Conservation (phyloP, 768 basidiomycete species). For the Mycena polygramma region DNA sequence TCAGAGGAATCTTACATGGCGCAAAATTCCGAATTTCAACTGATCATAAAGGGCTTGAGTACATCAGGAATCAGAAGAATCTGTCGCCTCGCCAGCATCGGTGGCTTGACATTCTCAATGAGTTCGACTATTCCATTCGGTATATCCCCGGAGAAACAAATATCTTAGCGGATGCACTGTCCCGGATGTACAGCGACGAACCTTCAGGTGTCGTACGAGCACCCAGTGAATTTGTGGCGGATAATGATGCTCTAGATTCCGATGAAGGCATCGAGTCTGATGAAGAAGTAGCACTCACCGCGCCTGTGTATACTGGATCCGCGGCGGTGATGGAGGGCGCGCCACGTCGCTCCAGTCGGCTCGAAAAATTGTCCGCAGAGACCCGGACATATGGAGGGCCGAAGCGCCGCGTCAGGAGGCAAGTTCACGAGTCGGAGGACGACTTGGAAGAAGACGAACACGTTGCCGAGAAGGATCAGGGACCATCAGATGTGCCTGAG, state of each 20-base stretch:
- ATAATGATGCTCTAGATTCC: background rate
- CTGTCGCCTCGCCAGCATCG: slow-evolving; percentile 51
- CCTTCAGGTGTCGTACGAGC: slow-evolving; percentile 26
- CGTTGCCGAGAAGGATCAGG: no score
- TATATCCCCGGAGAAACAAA: slow-evolving; percentile 50
- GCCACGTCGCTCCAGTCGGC: background rate
- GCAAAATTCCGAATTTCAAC: slow-evolving; percentile 46
- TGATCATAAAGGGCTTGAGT: slow-evolving; percentile 46
- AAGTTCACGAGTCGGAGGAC: no score
- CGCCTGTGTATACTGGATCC: slow-evolving; percentile 29
- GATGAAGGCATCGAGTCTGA: no score
- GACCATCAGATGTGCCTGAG: no score
- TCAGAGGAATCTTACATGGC: slow-evolving; percentile 49
- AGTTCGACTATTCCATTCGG: slow-evolving; percentile 44
- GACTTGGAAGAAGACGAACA: no score
- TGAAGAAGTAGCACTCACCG: slow-evolving; percentile 21
- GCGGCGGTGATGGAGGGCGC: slow-evolving; percentile 33
- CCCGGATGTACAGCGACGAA: slow-evolving; percentile 39
- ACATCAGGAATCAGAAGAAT: slow-evolving; percentile 48
- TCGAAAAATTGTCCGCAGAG: no score
- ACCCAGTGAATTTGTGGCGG: slow-evolving; percentile 24
- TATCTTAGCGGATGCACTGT: slow-evolving; percentile 48
- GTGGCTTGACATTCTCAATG: slow-evolving; percentile 51
- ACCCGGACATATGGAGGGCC: no score
- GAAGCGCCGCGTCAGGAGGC: no score